A percentile compares a stretch with the other conserved stretches of the same genome.
phyloP scores from a whole-genome alignment of 306 rosid genomes.

The Alnus rubra region DNA sequence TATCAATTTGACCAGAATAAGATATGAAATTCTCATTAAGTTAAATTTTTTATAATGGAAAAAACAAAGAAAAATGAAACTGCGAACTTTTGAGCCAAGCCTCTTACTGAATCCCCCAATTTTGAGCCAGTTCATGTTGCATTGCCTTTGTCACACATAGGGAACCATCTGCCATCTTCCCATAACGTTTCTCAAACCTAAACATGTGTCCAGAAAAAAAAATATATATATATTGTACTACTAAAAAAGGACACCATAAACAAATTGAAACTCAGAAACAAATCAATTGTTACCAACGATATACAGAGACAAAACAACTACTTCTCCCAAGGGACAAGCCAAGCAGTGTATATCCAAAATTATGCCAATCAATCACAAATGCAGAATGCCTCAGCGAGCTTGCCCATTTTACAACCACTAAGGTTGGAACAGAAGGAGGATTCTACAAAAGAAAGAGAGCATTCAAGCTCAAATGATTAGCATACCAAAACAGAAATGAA shows the following conservation, averaged over 20 bases:
- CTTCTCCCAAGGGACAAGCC: conserved; percentile 85
- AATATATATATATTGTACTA: not conserved
- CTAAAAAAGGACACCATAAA: conserved; percentile 20
- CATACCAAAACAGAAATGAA: not conserved
- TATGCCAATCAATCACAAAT: conserved; percentile 95
- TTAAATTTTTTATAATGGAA: conserved; percentile 17
- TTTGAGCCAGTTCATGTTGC: conserved; percentile 97
- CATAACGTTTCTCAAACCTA: conserved; percentile 87
- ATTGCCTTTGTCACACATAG: conserved; percentile 91
- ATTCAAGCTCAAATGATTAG: not conserved
- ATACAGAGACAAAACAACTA: conserved; percentile 70
- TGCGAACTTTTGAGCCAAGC: conserved; percentile 34
- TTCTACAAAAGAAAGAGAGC: conserved; percentile 56
- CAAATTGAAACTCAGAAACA: conserved; percentile 26
- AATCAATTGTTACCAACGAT: conserved; percentile 67
- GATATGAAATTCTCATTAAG: not conserved
- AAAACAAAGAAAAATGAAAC: conserved; percentile 17
- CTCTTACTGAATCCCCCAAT: conserved; percentile 93
- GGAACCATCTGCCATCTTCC: conserved; percentile 91
- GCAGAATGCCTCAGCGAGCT: conserved; percentile 75
- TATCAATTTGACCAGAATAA: conserved; percentile 17
- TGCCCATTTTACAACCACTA: conserved; percentile 91
- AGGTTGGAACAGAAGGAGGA: conserved; percentile 98
- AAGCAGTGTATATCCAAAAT: conserved; percentile 91
- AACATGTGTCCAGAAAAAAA: conserved; percentile 30